Conservation (phyloP, 2,329 filamentous ascomycete genomes). For the Colletotrichum incanum region DNA sequence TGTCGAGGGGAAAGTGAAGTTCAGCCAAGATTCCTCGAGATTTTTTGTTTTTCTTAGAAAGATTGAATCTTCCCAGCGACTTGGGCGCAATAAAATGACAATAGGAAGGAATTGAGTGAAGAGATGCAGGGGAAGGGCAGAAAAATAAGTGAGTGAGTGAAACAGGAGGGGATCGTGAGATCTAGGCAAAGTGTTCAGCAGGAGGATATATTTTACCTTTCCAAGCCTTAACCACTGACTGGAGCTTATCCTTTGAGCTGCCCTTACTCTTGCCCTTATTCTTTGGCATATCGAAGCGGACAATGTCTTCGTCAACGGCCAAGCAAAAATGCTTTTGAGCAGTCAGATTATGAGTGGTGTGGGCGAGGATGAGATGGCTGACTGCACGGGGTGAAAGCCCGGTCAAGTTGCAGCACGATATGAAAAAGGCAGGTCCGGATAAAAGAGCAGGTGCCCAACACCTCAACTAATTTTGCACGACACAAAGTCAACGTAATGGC, state of each 20-base stretch:
- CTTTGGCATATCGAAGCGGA: not conserved
- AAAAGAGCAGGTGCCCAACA: too few species aligned
- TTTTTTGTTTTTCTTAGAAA: too few species aligned
- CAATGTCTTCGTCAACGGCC: not conserved
- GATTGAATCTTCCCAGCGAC: too few species aligned
- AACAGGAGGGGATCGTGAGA: not conserved
- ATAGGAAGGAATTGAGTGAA: not conserved
- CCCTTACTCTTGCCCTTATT: not conserved
- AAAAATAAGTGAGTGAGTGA: not conserved
- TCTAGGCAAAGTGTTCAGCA: not conserved
- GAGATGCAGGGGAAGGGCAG: not conserved
- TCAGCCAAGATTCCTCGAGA: not conserved
- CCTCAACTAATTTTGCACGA: not conserved
- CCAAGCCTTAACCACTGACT: conserved; percentile 1
- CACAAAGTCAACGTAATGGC: too few species aligned
- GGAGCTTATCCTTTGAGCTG: not conserved
- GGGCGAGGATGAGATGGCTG: not conserved
- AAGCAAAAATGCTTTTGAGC: not conserved
- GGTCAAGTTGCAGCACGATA: not conserved
- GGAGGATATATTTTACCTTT: not conserved
- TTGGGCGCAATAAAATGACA: not conserved
- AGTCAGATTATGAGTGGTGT: not conserved
- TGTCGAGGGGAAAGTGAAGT: not conserved
- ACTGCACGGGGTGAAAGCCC: not conserved
- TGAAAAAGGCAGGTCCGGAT: not conserved